phyloP scores from a whole-genome alignment of 2,329 filamentous ascomycete species.

The Fusarium pseudocircinatum region DNA sequence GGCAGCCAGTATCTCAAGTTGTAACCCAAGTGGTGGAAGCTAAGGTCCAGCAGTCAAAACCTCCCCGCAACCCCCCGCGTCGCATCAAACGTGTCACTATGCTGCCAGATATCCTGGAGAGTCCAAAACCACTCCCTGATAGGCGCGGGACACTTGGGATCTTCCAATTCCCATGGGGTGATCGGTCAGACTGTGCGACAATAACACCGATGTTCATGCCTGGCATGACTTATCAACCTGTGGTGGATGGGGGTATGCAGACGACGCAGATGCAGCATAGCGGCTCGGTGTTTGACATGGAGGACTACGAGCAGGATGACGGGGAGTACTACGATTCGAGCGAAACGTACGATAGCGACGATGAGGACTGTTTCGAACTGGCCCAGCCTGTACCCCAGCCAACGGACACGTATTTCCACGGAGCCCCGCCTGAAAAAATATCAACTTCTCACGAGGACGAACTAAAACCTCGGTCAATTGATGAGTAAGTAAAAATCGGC shows the following conservation, averaged over 20 bases:
- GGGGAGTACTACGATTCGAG: slow-evolving; percentile 46
- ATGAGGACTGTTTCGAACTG: slow-evolving; percentile 67
- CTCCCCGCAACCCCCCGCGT: slow-evolving; percentile 64
- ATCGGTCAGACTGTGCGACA: slow-evolving; percentile 66
- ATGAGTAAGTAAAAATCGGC: slow-evolving; percentile 14
- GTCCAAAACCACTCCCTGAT: slow-evolving; percentile 66
- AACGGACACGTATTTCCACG: slow-evolving; percentile 56
- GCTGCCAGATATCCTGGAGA: slow-evolving; percentile 71
- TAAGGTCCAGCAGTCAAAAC: slow-evolving; percentile 52
- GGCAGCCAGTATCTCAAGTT: slow-evolving; percentile 27
- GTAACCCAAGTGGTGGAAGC: slow-evolving; percentile 28
- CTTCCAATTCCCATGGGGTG: slow-evolving; percentile 74
- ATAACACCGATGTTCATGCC: slow-evolving; percentile 60
- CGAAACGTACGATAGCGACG: slow-evolving; percentile 46
- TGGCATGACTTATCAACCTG: slow-evolving; percentile 56
- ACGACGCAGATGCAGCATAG: slow-evolving; percentile 49
- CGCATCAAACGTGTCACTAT: slow-evolving; percentile 66
- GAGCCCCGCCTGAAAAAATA: slow-evolving; percentile 28
- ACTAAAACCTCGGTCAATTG: slow-evolving; percentile 11
- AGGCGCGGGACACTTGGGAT: slow-evolving; percentile 69
- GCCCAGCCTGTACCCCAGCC: slow-evolving; percentile 65
- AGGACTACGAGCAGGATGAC: slow-evolving; percentile 67
- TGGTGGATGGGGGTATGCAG: slow-evolving; percentile 13
- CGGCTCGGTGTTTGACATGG: slow-evolving; percentile 62
- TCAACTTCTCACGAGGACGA: slow-evolving; percentile 30